Base-by-base conservation (phyloP, 805 yeast species). In the Jamesozyma jinghongensis region DNA sequence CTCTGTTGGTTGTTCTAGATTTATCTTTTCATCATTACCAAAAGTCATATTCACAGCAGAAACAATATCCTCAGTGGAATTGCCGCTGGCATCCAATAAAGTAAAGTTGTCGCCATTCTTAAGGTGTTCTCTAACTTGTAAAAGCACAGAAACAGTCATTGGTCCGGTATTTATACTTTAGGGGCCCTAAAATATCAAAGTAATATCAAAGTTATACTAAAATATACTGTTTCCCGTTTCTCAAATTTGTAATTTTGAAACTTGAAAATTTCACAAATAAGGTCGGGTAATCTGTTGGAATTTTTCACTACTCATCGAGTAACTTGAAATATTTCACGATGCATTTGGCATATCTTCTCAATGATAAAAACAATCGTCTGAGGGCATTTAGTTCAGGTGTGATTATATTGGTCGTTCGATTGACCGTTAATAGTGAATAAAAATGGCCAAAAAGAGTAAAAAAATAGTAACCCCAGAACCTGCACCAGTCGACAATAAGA, bases 1-100 rank as follows among this genome's bases (percentile, higher is more conserved):
- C 38, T 71, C 69, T 10, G 88, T 79, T n/a, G 47, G 46, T 11
- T 65, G 59, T 47, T 72, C 67, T 40, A 82, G 59, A 33, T 7
- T 49, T 41, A 18, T 46, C 47, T 34, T 55, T 13, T 36, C 49
- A 12, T 52, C 54, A 19, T 20, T 27, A 13, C 27, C 39, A 37
- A 68, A 51, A n/a, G 43, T 38, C 13, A 69, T 43, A 14, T 40
- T 41, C 2, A 50, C 47, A 2, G 76, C 74, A 12, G 38, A 41
- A 2, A 53, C 50, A 17, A 73, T 63, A 48, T 69, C 72, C 4
- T 60, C 59, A 0, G 63, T 62, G 17, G 41, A 37, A 4, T 47
- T 47, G 4, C 55, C 58, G 19, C 48, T 49, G 3, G 40, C 40
- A 31, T 45, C 44, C 11, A 53, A 14, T 14, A 60, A 36, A 5